Evolutionary conservation across 2,329 filamentous ascomycete genomes (phyloP).

Genomic region (Mycosphaerella arachidis): DNA sequence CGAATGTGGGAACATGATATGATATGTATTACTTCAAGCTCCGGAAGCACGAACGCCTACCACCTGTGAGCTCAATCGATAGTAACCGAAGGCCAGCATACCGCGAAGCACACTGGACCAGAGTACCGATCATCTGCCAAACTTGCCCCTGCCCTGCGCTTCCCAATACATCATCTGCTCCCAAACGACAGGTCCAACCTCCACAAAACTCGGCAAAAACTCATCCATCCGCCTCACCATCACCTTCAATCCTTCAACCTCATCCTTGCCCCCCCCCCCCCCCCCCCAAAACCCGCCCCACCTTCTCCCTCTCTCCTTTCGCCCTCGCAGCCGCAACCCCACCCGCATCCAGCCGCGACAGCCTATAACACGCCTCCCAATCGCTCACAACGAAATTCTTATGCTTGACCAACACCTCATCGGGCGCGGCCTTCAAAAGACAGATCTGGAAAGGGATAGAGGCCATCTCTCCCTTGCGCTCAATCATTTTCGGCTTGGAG

Average conservation of each 20-base stretch:
- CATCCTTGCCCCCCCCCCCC: background rate
- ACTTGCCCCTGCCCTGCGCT: background rate
- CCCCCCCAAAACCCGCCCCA: too few relatives aligned
- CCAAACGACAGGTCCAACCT: background rate
- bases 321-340: background rate
- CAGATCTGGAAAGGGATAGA: background rate
- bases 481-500: background rate
- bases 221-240: background rate
- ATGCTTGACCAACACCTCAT: background rate
- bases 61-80: too few relatives aligned
- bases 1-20: background rate
- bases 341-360: background rate
- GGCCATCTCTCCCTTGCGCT: background rate
- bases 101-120: too few relatives aligned
- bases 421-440: background rate
- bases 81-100: too few relatives aligned
- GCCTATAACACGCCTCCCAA: background rate
- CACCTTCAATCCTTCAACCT: background rate
- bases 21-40: background rate
- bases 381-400: background rate
- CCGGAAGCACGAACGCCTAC: too few relatives aligned
- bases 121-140: constrained; percentile 37
- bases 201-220: background rate
- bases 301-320: background rate
- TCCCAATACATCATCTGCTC: background rate